Evolutionary conservation across 2,329 filamentous ascomycete species (phyloP), one percentile per base, ranked within the genome.

Genomic region (Microcyclospora pomicola): DNA sequence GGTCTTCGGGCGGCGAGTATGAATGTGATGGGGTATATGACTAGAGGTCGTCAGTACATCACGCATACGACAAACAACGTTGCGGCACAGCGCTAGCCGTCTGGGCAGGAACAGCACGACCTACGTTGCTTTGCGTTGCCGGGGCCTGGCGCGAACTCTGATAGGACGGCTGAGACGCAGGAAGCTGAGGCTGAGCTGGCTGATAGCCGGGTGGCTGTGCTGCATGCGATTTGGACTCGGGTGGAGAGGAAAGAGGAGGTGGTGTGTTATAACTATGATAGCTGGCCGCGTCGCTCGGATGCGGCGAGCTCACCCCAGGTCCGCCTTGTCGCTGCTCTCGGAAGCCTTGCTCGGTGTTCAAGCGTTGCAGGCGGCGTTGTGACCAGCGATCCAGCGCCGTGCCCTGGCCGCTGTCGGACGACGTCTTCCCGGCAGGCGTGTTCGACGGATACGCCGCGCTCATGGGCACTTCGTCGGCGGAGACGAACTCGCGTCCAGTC

Each of bases 271-370:
- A 32, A 33, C 30, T 37, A 43, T 39, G 43, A 39, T 40, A 42
- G 42, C 35, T 27, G 35, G 30, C 27, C 15, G 46, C 40, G 27
- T 49, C 44, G 42, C 43, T 45, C 35, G 43, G 24, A 32, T 46
- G 42, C 39, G 48, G 45, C 41, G 41, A 50, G 14, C 43, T 38
- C 31, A 54, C 41, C 14, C 43, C 42, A 32, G 45, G 41, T 14
- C 50, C 51, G 37, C 51, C 54, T 41, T 57, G 54, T 31, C 57
- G 49, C 47, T 59, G 55, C 45, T 59, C 56, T 33, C 57, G 49
- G 45, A 60, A 60, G 44, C 53, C 55, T 42, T 58, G 54, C 53
- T 60, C 57, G 40, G 57, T 60, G 39, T 59, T 58, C 41, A 59
- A 44, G 41, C 57, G 53, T 49, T 59, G 55, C 51, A 59, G 49